Base-by-base conservation (phyloP, 148 eudicot species). In the Rhododendron griersonianum region DNA sequence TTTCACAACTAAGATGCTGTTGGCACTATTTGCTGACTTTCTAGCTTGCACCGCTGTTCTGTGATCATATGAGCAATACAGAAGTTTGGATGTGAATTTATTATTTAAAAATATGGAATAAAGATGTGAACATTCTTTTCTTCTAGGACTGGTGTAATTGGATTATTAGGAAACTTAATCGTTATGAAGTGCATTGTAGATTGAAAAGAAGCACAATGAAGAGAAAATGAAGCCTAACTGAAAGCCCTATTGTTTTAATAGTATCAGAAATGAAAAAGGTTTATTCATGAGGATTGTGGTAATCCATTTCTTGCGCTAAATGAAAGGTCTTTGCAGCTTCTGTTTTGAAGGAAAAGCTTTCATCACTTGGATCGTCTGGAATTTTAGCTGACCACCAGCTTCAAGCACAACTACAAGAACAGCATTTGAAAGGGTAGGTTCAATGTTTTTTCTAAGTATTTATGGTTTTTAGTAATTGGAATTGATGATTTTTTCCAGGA, bases 371-470 rank as follows among this genome's bases (percentile, higher is more conserved):
- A 78, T 91, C 98, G 84, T 97, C 99, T 83, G 99, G 98, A 85
- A 89, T 97, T 84, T 90, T 97, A 91, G 99, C 99, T 85, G 99
- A 97, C 50, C 99, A 95, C 88, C 99, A 97, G 88, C 95, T 97
- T 87, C 98, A 97, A 89, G 94, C 99, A 35, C 99, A 95, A 90
- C 86, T 97, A 85, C 98, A 97, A 91, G 99, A 97, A 88, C 98
- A 93, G 75, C 94, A 97, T 91, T 82, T 93, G 88, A 97, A 95
- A 90, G 99, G 99, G 99, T 97, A 90, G 89, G 98, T 91, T 80
- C 80, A 33, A 71, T 65, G 59, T 30, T 61, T 67, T 83, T 7
- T 67, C 51, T 2, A 2, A 48, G 39, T 28, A 33, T 33, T 7
- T 18, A 30, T 81, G 9, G 41, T 23, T 57, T 57, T 57, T 6